These are phyloP conservation scores for Psophocarpus tetragonolobus DNA, from an alignment of 306 rosid species.

Conservation along the genomic window DNA sequence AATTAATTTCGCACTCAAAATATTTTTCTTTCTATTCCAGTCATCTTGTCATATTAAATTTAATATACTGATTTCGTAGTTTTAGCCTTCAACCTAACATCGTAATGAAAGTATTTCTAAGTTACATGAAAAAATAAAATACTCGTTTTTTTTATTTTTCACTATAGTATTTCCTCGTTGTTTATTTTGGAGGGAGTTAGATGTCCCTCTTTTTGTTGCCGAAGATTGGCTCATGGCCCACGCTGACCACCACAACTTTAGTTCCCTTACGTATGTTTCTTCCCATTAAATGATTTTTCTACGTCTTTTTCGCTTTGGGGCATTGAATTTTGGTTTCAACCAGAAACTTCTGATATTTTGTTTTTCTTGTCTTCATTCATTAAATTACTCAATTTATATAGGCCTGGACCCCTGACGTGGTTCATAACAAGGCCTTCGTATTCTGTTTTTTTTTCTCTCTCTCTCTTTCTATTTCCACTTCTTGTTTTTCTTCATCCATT, in stretches of 20 bases:
- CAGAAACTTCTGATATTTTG: neutral
- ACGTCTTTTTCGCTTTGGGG: neutral
- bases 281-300: neutral
- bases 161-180: neutral
- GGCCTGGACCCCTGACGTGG: conserved; percentile 6
- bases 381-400: neutral
- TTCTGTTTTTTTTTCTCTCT: neutral
- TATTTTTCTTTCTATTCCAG: too few relatives aligned
- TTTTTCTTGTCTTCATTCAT: neutral
- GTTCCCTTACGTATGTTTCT: neutral
- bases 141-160: neutral
- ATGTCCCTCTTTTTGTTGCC: neutral
- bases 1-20: too few relatives aligned
- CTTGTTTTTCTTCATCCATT: neutral
- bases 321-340: neutral
- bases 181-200: neutral
- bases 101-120: neutral
- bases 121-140: neutral
- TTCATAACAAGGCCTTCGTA: neutral
- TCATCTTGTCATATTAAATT: neutral
- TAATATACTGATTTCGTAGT: neutral
- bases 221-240: neutral
- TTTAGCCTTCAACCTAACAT: neutral
- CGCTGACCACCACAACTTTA: neutral
- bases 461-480: too few relatives aligned